Evolutionary conservation across 1,284 basidiomycete species (phyloP).

Genomic region (Erythrobasidium hasegawianum): DNA sequence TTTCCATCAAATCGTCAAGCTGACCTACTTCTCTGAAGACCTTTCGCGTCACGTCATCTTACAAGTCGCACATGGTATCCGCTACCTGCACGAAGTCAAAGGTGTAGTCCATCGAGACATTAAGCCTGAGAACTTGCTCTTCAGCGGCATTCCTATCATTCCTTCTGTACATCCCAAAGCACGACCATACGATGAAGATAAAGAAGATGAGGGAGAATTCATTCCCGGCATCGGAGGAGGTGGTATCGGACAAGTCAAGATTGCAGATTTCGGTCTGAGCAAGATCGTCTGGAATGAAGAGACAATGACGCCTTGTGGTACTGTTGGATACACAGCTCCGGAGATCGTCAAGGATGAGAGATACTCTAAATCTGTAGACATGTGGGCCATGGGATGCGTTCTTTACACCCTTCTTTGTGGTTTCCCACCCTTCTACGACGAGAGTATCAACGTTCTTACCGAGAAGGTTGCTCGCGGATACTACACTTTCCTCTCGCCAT

Average conservation of each 20-base stretch:
- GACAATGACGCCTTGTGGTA: conserved; percentile 98
- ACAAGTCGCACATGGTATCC: conserved; percentile 92
- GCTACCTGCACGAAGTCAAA: conserved; percentile 94
- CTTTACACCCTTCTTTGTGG: conserved; percentile 98
- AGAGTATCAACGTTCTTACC: conserved; percentile 95
- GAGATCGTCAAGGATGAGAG: conserved; percentile 99
- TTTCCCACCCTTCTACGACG: conserved; percentile 82
- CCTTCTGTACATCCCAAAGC: conserved; percentile 73
- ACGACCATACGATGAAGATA: conserved; percentile 95
- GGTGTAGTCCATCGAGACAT: conserved; percentile 94
- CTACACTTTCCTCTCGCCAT: conserved; percentile 97
- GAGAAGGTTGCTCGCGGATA: conserved; percentile 97
- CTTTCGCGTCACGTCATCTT: conserved; percentile 92
- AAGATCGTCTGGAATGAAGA: conserved; percentile 99
- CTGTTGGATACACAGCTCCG: conserved; percentile 97
- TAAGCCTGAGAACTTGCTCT: conserved; percentile 97
- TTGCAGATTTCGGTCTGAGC: conserved; percentile 96
- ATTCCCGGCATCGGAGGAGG: conserved; percentile 86
- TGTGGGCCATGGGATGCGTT: conserved; percentile 99
- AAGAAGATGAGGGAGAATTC: conserved; percentile 98
- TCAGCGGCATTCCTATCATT: conserved; percentile 87
- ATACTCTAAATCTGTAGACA: conserved; percentile 97
- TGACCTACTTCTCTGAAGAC: conserved; percentile 97
- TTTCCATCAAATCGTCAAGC: conserved; percentile 98
- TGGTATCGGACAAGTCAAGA: conserved; percentile 96